These are phyloP conservation scores for Penicillium sp. DNA, from an alignment of 2,329 filamentous ascomycete genomes.

Conservation along the genomic window DNA sequence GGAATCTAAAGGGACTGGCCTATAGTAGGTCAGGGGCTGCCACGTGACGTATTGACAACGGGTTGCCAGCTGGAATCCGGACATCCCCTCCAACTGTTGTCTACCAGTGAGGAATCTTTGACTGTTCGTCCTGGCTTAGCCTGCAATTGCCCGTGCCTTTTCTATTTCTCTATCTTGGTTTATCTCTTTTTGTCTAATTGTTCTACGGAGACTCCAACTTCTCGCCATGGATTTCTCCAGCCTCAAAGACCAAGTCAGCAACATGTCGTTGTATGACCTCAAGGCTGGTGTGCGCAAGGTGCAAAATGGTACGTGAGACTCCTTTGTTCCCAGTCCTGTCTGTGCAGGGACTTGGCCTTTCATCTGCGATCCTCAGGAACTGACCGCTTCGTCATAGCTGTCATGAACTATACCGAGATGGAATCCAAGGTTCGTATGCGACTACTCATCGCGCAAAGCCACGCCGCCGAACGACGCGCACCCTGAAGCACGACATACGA, in stretches of 20 bases:
- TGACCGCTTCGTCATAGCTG: slow-evolving; percentile 59
- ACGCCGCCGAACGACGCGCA: background rate
- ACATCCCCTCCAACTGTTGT: slow-evolving; percentile 20
- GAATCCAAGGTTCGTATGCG: slow-evolving; percentile 61
- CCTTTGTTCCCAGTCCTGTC: background rate
- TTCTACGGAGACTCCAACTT: slow-evolving; percentile 10
- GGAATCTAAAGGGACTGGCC: background rate
- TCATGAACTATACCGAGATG: slow-evolving; percentile 98
- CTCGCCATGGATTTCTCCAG: slow-evolving; percentile 78
- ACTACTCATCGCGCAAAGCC: slow-evolving; percentile 13
- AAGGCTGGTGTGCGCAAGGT: slow-evolving; percentile 94
- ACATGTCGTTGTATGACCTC: slow-evolving; percentile 90
- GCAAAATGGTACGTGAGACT: slow-evolving; percentile 75
- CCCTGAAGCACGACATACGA: background rate
- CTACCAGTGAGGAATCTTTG: slow-evolving; percentile 15
- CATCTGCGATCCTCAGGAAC: slow-evolving; percentile 8
- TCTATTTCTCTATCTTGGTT: background rate
- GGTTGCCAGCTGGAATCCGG: slow-evolving; percentile 29
- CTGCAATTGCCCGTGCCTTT: slow-evolving; percentile 13
- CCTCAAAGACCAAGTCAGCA: slow-evolving; percentile 83
- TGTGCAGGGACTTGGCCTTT: slow-evolving; percentile 1
- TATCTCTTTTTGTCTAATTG: slow-evolving; percentile 1
- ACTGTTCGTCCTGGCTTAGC: slow-evolving; percentile 12
- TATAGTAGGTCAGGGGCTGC: slow-evolving; percentile 27
- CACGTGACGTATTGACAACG: slow-evolving; percentile 35